Conservation (phyloP, 208 protist genomes). For the Phytomonas sp. region DNA sequence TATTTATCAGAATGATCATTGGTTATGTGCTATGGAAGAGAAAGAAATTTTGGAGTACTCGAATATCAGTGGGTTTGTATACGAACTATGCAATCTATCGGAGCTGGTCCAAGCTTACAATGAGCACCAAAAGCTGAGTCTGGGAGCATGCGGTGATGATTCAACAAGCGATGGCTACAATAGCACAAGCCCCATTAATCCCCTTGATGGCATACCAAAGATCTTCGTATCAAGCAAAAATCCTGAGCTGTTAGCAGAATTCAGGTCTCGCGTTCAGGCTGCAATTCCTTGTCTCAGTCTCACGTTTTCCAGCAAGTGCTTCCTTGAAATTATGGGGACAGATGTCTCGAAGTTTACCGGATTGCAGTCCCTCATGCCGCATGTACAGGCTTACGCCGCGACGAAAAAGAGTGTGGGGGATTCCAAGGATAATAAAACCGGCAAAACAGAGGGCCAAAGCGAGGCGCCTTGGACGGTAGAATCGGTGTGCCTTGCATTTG, state of each 20-base stretch:
- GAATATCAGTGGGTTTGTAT: slow-evolving; percentile 20
- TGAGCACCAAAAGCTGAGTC: too few relatives aligned
- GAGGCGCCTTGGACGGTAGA: background rate
- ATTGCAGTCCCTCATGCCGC: slow-evolving; percentile 3
- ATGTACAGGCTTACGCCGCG: background rate
- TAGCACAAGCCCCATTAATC: slow-evolving; percentile 2
- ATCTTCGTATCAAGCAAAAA: slow-evolving; percentile 20
- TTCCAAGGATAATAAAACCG: background rate
- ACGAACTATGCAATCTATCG: slow-evolving; percentile 17
- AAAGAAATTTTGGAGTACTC: slow-evolving; percentile 21
- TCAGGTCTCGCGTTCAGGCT: slow-evolving; percentile 3
- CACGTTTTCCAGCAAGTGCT: slow-evolving; percentile 13
- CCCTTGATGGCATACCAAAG: slow-evolving; percentile 17
- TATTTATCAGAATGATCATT: slow-evolving; percentile 35
- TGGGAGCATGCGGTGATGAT: too few relatives aligned
- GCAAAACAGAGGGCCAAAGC: background rate
- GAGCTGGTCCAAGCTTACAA: slow-evolving; percentile 14
- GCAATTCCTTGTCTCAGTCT: background rate
- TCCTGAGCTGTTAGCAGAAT: slow-evolving; percentile 7
- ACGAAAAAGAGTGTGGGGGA: background rate
- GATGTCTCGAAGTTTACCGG: slow-evolving; percentile 14
- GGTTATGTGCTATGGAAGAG: slow-evolving; percentile 23
- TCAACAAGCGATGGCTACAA: background rate
- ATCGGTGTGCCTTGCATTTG: background rate
- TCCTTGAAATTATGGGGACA: slow-evolving; percentile 12